Conservation (phyloP, 2,329 filamentous ascomycete genomes). For the Septoria petroselini region DNA sequence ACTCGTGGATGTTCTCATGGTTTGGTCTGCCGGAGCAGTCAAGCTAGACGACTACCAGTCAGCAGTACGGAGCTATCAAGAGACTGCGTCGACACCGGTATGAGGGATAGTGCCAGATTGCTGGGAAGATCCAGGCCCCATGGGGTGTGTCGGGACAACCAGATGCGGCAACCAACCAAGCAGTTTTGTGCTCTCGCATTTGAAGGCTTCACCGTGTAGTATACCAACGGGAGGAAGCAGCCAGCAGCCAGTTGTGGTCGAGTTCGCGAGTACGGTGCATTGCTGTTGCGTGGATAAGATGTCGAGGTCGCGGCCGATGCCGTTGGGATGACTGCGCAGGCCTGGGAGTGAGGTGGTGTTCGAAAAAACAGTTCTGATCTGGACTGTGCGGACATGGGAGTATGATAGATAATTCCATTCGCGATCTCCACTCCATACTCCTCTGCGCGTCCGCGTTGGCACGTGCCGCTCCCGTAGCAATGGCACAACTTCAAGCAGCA, state of each 20-base stretch:
- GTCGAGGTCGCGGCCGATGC: conserved; percentile 34
- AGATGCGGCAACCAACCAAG: conserved; percentile 61
- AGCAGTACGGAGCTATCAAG: conserved; percentile 42
- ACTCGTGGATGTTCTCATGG: conserved; percentile 67
- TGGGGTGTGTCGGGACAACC: conserved; percentile 61
- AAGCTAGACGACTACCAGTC: conserved; percentile 69
- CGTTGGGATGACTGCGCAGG: conserved; percentile 38
- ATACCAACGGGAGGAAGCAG: too few species aligned
- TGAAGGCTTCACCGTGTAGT: conserved; percentile 35
- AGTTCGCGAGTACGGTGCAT: conserved; percentile 66
- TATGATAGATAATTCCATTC: too few species aligned
- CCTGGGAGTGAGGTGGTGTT: conserved; percentile 37
- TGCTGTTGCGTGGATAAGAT: conserved; percentile 38
- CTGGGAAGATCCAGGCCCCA: conserved; percentile 64
- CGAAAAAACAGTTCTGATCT: conserved; percentile 36
- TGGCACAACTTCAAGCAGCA: too few species aligned
- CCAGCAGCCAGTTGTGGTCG: conserved; percentile 65
- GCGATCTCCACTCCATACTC: too few species aligned
- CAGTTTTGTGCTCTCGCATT: conserved; percentile 22
- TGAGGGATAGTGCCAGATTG: conserved; percentile 47
- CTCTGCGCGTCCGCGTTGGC: too few species aligned
- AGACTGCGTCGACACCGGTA: background rate
- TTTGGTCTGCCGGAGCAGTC: conserved; percentile 74
- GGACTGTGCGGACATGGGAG: conserved; percentile 30
- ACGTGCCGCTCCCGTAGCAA: too few species aligned